phyloP scores from a whole-genome alignment of 495 filamentous ascomycete species.

The Xylaria scruposa region DNA sequence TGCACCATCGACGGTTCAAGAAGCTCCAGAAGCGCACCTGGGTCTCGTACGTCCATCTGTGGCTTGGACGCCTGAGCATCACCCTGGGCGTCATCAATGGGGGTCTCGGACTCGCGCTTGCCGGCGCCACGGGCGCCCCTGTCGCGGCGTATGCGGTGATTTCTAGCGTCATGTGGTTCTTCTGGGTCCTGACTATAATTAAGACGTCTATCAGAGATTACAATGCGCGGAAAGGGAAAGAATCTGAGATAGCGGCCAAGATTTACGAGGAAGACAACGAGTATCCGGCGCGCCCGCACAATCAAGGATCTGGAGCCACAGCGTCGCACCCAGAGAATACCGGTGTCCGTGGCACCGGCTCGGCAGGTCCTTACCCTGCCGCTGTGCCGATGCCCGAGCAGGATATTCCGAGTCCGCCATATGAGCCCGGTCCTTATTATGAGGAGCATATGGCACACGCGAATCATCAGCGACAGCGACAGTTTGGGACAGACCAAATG shows the following conservation, averaged over 20 bases:
- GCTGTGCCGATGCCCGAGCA: not conserved
- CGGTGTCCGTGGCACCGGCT: not conserved
- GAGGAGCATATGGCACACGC: slow-evolving; percentile 15
- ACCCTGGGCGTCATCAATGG: slow-evolving; percentile 72
- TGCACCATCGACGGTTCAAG: slow-evolving; percentile 67
- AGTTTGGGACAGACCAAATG: not conserved
- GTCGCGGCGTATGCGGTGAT: slow-evolving; percentile 48
- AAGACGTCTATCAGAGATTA: not conserved
- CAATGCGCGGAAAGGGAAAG: slow-evolving; percentile 12
- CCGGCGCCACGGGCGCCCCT: slow-evolving; percentile 37
- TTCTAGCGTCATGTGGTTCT: slow-evolving; percentile 39
- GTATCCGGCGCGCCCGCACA: not conserved
- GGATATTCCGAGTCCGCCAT: slow-evolving; percentile 19
- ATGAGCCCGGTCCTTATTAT: slow-evolving; percentile 21
- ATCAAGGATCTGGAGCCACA: not conserved
- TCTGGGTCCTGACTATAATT: slow-evolving; percentile 39
- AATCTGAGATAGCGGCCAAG: not conserved
- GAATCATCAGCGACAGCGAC: not conserved
- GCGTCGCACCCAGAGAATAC: not conserved
- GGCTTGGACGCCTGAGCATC: slow-evolving; percentile 68
- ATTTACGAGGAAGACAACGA: not conserved
- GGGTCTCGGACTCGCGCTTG: slow-evolving; percentile 64
- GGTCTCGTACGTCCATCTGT: slow-evolving; percentile 66
- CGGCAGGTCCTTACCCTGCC: not conserved
- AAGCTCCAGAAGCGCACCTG: slow-evolving; percentile 52